phyloP scores from a whole-genome alignment of 805 yeast genomes.

The Teunomyces barrocoloradensis region DNA sequence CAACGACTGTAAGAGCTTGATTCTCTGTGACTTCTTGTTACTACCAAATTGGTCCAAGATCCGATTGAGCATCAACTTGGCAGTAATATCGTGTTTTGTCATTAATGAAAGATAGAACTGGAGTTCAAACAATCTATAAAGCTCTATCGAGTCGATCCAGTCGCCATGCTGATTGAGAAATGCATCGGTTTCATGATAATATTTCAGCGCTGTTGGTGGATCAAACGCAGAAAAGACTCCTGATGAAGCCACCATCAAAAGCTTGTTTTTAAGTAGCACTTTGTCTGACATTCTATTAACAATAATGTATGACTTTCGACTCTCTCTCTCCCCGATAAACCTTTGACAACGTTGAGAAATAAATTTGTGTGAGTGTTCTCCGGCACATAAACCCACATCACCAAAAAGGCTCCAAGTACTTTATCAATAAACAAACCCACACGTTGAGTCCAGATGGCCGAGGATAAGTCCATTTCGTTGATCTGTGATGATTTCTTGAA shows the following conservation, averaged over 20 bases:
- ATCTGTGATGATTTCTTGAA: conserved; percentile 22
- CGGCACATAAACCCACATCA: neutral
- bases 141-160: conserved; percentile 43
- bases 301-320: neutral
- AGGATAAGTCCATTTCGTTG: neutral
- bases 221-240: conserved; percentile 49
- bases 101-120: conserved; percentile 63
- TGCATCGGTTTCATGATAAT: conserved; percentile 39
- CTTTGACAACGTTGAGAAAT: neutral
- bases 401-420: neutral
- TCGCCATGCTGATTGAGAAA: conserved; percentile 31
- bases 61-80: conserved; percentile 61
- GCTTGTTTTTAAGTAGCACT: conserved; percentile 37
- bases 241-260: conserved; percentile 48
- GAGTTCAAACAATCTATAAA: conserved; percentile 62
- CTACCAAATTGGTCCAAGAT: conserved; percentile 68
- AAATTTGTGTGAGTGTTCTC: neutral
- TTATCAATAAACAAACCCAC: neutral
- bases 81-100: conserved; percentile 67
- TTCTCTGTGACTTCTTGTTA: conserved; percentile 47
- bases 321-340: too few species aligned
- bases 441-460: neutral
- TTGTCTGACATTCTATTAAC: neutral
- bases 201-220: conserved; percentile 42
- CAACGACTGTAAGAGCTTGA: conserved; percentile 52